Conservation (phyloP, 1,284 basidiomycete genomes). For the Ganoderma sinense region DNA sequence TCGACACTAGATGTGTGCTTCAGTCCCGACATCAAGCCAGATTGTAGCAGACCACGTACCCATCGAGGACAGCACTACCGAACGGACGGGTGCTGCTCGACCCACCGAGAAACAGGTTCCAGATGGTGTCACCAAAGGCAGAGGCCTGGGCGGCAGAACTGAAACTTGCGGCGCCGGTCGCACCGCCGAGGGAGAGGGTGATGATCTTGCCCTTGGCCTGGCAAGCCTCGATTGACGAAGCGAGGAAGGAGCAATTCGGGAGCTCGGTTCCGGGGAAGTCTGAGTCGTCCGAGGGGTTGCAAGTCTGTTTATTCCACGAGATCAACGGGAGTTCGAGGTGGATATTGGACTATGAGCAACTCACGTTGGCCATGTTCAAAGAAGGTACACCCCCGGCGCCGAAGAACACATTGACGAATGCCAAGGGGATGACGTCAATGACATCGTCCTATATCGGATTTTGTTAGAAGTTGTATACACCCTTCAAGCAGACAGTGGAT, state of each 20-base stretch:
- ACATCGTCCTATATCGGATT: constrained; percentile 47
- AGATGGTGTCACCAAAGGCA: constrained; percentile 64
- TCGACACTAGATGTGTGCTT: constrained; percentile 52
- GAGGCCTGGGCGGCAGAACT: constrained; percentile 58
- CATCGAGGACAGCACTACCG: constrained; percentile 69
- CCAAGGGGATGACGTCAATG: constrained; percentile 63
- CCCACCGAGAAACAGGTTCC: constrained; percentile 73
- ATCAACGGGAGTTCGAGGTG: not conserved
- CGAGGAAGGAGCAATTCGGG: constrained; percentile 62
- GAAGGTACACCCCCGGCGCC: constrained; percentile 61
- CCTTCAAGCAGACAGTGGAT: not conserved
- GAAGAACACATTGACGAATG: constrained; percentile 67
- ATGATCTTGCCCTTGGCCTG: constrained; percentile 71
- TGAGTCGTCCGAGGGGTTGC: constrained; percentile 49
- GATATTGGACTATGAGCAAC: constrained; percentile 17
- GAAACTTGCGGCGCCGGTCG: constrained; percentile 60
- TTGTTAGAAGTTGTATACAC: not conserved
- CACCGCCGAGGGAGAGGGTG: constrained; percentile 71
- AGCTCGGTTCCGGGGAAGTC: constrained; percentile 64
- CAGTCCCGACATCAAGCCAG: not conserved
- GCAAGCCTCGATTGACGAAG: constrained; percentile 63
- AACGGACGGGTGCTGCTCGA: constrained; percentile 64
- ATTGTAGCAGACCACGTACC: constrained; percentile 45
- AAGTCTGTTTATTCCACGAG: constrained; percentile 46
- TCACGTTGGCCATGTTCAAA: constrained; percentile 67